A percentile compares a stretch with the other conserved stretches of the same genome.
Conservation (phyloP, 2,329 filamentous ascomycete species). For the Byssochlamys sp. region DNA sequence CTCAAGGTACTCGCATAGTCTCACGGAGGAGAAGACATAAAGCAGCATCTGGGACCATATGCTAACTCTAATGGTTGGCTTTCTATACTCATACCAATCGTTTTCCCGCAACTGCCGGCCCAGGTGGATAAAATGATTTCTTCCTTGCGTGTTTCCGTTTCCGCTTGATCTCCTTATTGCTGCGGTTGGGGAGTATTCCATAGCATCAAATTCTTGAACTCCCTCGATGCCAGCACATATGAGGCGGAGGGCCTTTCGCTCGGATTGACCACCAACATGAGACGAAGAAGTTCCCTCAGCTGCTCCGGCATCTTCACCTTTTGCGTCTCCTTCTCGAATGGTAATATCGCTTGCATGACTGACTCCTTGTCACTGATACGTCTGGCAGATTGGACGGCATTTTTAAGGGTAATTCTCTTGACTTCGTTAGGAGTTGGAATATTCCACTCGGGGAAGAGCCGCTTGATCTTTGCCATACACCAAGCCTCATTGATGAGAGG, state of each 20-base stretch:
- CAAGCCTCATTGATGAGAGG: constrained; percentile 7
- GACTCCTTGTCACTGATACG: too few species aligned
- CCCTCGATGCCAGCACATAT: too few species aligned
- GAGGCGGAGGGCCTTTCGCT: too few species aligned
- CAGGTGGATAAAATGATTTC: background rate
- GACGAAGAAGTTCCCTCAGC: too few species aligned
- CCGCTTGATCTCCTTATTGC: background rate
- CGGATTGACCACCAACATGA: too few species aligned
- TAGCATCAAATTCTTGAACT: too few species aligned
- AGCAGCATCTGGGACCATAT: background rate
- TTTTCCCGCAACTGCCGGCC: background rate
- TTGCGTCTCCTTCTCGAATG: too few species aligned
- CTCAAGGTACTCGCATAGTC: background rate
- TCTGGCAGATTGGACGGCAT: too few species aligned
- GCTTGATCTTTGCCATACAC: constrained; percentile 10
- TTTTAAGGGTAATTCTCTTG: too few species aligned
- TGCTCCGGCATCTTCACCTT: too few species aligned
- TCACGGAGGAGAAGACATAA: background rate
- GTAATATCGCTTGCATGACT: too few species aligned
- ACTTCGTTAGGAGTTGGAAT: background rate
- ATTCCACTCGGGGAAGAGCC: constrained; percentile 11
- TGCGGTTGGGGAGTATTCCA: background rate
- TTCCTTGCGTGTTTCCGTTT: background rate
- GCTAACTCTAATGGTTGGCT: background rate
- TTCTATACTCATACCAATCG: background rate